Evolutionary conservation across 2,329 filamentous ascomycete genomes (phyloP), one percentile per base, ranked within the genome.

Genomic region (Penicillium sp.): DNA sequence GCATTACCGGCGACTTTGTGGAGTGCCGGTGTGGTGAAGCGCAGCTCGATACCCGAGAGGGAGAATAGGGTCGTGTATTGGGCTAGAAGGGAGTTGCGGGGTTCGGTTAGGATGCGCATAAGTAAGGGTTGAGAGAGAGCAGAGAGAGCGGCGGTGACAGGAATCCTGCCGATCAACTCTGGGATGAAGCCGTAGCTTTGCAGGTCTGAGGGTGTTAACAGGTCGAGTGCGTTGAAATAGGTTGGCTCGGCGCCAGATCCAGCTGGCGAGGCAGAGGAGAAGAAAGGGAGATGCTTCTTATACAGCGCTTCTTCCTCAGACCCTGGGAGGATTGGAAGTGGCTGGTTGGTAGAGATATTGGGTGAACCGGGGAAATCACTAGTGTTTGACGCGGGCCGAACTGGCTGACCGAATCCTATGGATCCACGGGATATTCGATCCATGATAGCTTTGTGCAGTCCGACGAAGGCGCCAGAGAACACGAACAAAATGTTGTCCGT

Each of bases 401-500:
- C 80, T 21, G 85, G 83, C 4, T 90, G 89, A 5, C 90, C 90
- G 61, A 98, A 98, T 0, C 93, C 93, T 58, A 98, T 91, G 3
- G 87, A 86, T 10, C 83, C 82, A 63, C 86, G 88, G 12, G 88
- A 85, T 39, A 97, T 84, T n/a, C 93, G 83, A 51, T 89, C 85
- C 52, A 95, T 76, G 43, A 98, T 81, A 31, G 85, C 79, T 66
- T 94, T 95, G 62, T 96, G 88, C 1, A 97, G 76, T 2, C 90
- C 91, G 32, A 94, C 87, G 65, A 98, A 98, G 17, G 93, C 93
- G 17, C 93, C 93, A 12, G 90, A 94, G 67, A 93, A 95, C 37
- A 98, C 89, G 71, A 98, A 98, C 26, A 98, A 79, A 52, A 98
- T 97, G 61, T 97, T 96, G 57, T 89, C 90, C 0, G 93, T 98